Percentiles rank a stretch among this genome's conserved stretches.
phyloP scores from a whole-genome alignment of 2,329 filamentous ascomycete species.

The Fusarium pseudograminearum region DNA sequence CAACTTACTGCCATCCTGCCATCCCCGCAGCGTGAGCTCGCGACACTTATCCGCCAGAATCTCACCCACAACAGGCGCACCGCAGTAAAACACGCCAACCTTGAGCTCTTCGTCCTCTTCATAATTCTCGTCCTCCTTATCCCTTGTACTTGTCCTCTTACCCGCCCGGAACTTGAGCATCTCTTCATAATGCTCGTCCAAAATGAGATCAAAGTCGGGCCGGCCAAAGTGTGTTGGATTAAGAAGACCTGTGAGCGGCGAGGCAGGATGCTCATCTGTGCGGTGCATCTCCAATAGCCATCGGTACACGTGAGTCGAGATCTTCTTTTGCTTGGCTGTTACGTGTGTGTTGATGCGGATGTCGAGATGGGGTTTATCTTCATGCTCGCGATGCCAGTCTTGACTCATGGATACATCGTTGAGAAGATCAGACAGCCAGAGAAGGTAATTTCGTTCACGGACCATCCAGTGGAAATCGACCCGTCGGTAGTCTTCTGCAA shows the following conservation, averaged over 20 bases:
- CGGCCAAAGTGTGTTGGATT: slow-evolving; percentile 67
- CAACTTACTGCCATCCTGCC: slow-evolving; percentile 64
- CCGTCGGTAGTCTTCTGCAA: slow-evolving; percentile 58
- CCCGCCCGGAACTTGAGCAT: slow-evolving; percentile 56
- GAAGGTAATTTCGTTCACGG: slow-evolving; percentile 65
- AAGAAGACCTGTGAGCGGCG: slow-evolving; percentile 65
- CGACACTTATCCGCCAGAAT: slow-evolving; percentile 67
- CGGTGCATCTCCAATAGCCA: slow-evolving; percentile 69
- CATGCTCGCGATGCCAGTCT: slow-evolving; percentile 54
- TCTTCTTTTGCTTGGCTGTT: slow-evolving; percentile 65
- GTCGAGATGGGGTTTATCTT: slow-evolving; percentile 58
- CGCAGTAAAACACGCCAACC: slow-evolving; percentile 69
- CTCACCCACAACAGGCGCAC: slow-evolving; percentile 66
- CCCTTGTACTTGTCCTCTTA: slow-evolving; percentile 7
- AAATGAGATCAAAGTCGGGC: slow-evolving; percentile 64
- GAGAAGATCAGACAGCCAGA: slow-evolving; percentile 69
- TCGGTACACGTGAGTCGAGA: slow-evolving; percentile 66
- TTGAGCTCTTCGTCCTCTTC: slow-evolving; percentile 55
- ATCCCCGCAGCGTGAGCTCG: slow-evolving; percentile 62
- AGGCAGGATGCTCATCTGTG: slow-evolving; percentile 63
- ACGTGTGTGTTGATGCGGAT: slow-evolving; percentile 68
- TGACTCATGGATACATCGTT: slow-evolving; percentile 60
- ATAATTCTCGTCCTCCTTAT: slow-evolving; percentile 2
- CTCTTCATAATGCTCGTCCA: slow-evolving; percentile 66
- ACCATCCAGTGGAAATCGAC: slow-evolving; percentile 73